phyloP scores from a whole-genome alignment of 2,329 filamentous ascomycete genomes.

The Paraconiothyrium brasiliense region DNA sequence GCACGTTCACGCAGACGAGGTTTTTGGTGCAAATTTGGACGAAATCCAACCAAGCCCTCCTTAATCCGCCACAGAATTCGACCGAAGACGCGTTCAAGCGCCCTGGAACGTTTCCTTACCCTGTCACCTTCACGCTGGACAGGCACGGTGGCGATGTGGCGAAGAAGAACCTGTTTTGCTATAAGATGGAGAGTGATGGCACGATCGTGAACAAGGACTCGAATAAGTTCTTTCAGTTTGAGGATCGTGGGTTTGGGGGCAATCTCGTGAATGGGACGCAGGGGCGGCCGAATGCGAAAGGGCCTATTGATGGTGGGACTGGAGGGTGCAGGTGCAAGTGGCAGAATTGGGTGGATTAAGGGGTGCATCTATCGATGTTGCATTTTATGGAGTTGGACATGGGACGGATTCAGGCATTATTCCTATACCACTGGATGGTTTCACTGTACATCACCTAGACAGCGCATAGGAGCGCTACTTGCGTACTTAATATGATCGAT shows the following conservation, averaged over 20 bases:
- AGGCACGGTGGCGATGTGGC: conserved; percentile 65
- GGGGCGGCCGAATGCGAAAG: conserved; percentile 53
- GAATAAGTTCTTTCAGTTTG: conserved; percentile 60
- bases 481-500: background rate
- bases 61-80: conserved; percentile 41
- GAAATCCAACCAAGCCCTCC: conserved; percentile 47
- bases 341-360: conserved; percentile 60
- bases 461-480: background rate
- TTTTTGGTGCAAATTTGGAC: conserved; percentile 73
- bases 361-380: background rate
- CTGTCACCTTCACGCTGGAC: conserved; percentile 67
- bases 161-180: conserved; percentile 69
- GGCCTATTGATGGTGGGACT: conserved; percentile 65
- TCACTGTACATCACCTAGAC: background rate
- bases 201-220: conserved; percentile 51
- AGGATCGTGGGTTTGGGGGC: conserved; percentile 62
- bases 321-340: conserved; percentile 69
- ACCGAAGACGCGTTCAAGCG: conserved; percentile 57
- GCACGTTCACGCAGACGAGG: conserved; percentile 69
- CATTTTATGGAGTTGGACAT: background rate
- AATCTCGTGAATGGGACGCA: conserved; percentile 61
- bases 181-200: conserved; percentile 61
- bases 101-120: conserved; percentile 69
- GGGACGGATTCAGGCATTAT: background rate
- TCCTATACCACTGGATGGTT: background rate